Percentiles rank a stretch among this genome's conserved stretches.
Conservation (phyloP, 2,329 filamentous ascomycete species). For the Blastomyces gilchristii region DNA sequence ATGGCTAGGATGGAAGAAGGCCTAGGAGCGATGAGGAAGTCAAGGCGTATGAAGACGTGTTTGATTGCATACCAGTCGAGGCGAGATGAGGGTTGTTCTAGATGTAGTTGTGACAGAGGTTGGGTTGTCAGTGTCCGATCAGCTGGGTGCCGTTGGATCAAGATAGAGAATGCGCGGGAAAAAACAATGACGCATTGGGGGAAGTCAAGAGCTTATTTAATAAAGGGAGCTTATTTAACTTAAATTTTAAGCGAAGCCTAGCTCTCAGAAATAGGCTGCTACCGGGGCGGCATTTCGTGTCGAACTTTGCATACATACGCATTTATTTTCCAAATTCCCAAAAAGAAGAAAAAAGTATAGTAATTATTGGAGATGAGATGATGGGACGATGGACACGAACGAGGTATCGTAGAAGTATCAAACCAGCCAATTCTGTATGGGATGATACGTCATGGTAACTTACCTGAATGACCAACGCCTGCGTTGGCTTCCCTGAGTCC, state of each 20-base stretch:
- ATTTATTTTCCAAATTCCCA: background rate
- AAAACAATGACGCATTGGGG: background rate
- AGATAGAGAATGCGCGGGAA: background rate
- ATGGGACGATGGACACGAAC: background rate
- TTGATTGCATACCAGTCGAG: background rate
- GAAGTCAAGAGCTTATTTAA: no score
- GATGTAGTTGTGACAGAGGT: background rate
- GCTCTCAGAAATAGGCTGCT: background rate
- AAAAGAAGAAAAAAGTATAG: background rate
- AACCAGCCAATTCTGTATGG: background rate
- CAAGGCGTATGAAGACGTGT: background rate
- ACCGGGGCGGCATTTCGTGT: no score
- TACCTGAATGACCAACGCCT: no score
- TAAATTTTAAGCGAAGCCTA: background rate
- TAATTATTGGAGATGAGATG: no score
- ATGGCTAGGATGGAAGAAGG: constrained; percentile 16
- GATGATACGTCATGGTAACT: background rate
- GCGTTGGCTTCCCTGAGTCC: background rate
- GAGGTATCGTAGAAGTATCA: background rate
- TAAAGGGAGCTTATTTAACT: no score
- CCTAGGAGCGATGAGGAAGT: background rate
- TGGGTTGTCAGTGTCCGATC: background rate
- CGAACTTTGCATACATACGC: background rate
- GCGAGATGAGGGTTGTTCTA: background rate
- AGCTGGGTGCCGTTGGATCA: background rate